A percentile compares a stretch with the other conserved stretches of the same genome.
phyloP scores from a whole-genome alignment of 768 basidiomycete species.

The Gymnopilus junonius region DNA sequence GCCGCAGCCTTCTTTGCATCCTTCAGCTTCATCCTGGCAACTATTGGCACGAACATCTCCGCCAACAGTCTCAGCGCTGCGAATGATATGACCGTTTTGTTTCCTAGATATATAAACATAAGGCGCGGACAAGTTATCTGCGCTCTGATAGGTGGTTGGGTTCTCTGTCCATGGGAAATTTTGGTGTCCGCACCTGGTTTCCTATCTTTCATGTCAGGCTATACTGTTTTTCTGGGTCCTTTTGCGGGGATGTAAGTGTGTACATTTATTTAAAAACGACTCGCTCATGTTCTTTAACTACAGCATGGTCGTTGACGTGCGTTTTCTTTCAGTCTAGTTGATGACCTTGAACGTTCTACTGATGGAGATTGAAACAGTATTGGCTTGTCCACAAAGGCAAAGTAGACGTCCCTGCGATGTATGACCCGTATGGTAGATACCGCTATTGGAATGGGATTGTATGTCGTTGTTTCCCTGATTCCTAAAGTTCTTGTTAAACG shows the following conservation, averaged over 20 bases:
- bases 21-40: conserved; percentile 74
- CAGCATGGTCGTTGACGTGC: conserved; percentile 53
- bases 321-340: conserved; percentile 16
- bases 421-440: conserved; percentile 79
- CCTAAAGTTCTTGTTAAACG: background rate
- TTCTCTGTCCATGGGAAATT: conserved; percentile 87
- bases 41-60: conserved; percentile 74
- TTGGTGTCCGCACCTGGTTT: conserved; percentile 69
- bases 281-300: background rate
- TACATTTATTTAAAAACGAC: background rate
- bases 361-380: conserved; percentile 51
- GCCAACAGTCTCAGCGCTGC: conserved; percentile 77
- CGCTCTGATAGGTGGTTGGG: conserved; percentile 85
- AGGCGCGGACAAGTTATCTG: conserved; percentile 80
- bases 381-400: conserved; percentile 76
- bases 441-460: conserved; percentile 78
- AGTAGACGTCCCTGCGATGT: conserved; percentile 86
- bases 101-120: conserved; percentile 81
- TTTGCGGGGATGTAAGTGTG: conserved; percentile 73
- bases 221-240: conserved; percentile 86
- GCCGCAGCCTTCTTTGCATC: conserved; percentile 85
- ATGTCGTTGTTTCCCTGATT: conserved; percentile 30
- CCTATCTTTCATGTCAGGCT: conserved; percentile 79
- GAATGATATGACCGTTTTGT: conserved; percentile 84
- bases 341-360: too few relatives aligned